Base-by-base conservation (phyloP, 495 filamentous ascomycete species). In the Neurospora sp. region DNA sequence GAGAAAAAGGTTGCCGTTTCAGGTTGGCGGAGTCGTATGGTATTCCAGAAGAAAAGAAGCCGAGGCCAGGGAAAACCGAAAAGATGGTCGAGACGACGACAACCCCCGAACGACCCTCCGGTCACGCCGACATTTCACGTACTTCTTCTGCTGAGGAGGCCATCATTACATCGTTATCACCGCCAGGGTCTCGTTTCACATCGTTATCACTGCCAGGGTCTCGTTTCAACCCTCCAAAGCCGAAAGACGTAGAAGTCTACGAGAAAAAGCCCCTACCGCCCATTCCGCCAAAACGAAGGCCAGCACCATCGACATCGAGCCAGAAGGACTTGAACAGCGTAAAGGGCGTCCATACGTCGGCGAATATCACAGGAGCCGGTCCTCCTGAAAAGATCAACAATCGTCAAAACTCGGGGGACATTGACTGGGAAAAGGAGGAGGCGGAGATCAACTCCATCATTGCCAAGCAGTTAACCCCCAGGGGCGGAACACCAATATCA, bases 221-320 rank as follows among this genome's bases (percentile, higher is more conserved):
- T 35, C 9, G 10, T 20, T 53, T 31, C 20, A 42, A 42, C 7
- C 75, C 71, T 40, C 69, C 78, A 12, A 76, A 76, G 22, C 59
- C 74, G 12, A 41, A 68, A 48, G 72, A 78, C 16, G 48, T 76
- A 6, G 48, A 75, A 37, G 53, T 71, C 44, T 80, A 76, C 71
- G 72, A 75, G 37, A 73, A 73, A 69, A 78, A 73, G 22, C 73
- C 77, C 5, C 71, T 79, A 1, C 79, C 77, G 16, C 73, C 76
- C 17, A 59, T 75, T 3, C 78, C 79, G 12, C 48, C 48, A 35
- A 73, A 71, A 22, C 69, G 74, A 27, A 35, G 70, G 2, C 76
- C 77, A 22, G 10, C 35, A 16, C 22, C 73, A 4, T 79, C 78
- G 31, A 70, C 68, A 14, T 75, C 76, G 40, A 79, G 74, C 73